phyloP scores from a whole-genome alignment of 2,329 filamentous ascomycete genomes.

The Aspergillus felis region DNA sequence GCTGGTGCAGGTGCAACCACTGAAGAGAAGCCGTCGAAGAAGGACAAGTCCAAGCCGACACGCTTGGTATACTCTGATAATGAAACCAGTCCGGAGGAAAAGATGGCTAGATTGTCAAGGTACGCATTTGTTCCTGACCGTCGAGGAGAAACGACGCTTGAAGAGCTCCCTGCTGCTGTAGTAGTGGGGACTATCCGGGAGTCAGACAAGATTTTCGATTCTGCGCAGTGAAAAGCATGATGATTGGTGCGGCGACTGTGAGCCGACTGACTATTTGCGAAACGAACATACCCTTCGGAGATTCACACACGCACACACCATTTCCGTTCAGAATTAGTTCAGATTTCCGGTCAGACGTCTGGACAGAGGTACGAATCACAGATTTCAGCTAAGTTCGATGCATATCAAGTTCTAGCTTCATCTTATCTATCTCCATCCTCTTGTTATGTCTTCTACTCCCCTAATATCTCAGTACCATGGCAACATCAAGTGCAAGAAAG shows the following conservation, averaged over 20 bases:
- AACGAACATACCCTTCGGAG: neutral
- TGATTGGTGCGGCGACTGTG: slow-evolving; percentile 1
- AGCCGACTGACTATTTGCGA: neutral
- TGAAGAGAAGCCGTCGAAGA: slow-evolving; percentile 63
- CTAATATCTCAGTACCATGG: slow-evolving; percentile 34
- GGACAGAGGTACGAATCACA: slow-evolving; percentile 14
- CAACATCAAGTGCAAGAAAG: slow-evolving; percentile 15
- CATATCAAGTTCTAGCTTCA: slow-evolving; percentile 29
- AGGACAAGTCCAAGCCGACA: slow-evolving; percentile 61
- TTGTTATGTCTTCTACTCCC: slow-evolving; percentile 22
- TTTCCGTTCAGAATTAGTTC: neutral
- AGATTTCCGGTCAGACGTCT: neutral
- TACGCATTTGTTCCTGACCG: slow-evolving; percentile 63
- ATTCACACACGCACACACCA: neutral
- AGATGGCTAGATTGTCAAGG: slow-evolving; percentile 72
- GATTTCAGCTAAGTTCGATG: slow-evolving; percentile 39
- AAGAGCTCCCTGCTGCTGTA: slow-evolving; percentile 31
- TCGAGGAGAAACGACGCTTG: slow-evolving; percentile 34
- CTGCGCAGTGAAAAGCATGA: slow-evolving; percentile 22
- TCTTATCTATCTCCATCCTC: slow-evolving; percentile 20
- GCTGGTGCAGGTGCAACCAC: slow-evolving; percentile 44
- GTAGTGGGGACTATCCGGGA: slow-evolving; percentile 32
- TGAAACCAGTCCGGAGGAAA: slow-evolving; percentile 80
- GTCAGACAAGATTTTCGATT: slow-evolving; percentile 32
- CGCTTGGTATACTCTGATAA: slow-evolving; percentile 79